A percentile compares a stretch with the other conserved stretches of the same genome.
These are phyloP conservation scores for Fusarium concolor DNA, from an alignment of 2,329 filamentous ascomycete genomes.

Conservation along the genomic window DNA sequence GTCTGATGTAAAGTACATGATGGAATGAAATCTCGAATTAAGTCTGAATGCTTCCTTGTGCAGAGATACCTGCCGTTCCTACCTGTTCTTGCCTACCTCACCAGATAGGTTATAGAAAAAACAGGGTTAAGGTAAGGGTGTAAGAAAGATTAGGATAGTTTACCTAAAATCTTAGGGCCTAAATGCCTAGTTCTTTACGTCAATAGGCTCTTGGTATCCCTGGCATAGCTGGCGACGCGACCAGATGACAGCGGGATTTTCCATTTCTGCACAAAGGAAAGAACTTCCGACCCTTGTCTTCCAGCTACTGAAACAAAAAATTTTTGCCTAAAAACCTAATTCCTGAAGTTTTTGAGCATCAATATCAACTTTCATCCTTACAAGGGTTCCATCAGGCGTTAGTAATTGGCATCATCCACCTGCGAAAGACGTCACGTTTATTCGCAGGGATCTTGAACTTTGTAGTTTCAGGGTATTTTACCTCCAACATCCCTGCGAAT, in stretches of 20 bases:
- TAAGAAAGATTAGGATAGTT: too few species aligned
- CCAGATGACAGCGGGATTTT: not conserved
- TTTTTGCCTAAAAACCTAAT: not conserved
- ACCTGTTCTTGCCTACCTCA: not conserved
- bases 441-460: constrained; percentile 5
- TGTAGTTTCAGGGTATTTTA: constrained; percentile 26
- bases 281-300: not conserved
- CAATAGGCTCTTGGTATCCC: too few species aligned
- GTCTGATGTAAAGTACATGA: not conserved
- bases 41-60: not conserved
- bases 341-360: not conserved
- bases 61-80: not conserved
- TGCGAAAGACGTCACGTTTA: constrained; percentile 1
- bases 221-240: not conserved
- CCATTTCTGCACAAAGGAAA: not conserved
- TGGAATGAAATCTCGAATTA: not conserved
- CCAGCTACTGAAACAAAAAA: not conserved
- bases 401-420: not conserved
- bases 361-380: not conserved
- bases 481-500: constrained; percentile 18
- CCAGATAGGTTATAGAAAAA: too few species aligned
- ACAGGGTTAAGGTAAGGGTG: too few species aligned
- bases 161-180: too few species aligned
- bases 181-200: too few species aligned
- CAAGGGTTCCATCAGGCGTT: not conserved